phyloP scores from a whole-genome alignment of 2,329 filamentous ascomycete genomes.

The Zalaria obscura region DNA sequence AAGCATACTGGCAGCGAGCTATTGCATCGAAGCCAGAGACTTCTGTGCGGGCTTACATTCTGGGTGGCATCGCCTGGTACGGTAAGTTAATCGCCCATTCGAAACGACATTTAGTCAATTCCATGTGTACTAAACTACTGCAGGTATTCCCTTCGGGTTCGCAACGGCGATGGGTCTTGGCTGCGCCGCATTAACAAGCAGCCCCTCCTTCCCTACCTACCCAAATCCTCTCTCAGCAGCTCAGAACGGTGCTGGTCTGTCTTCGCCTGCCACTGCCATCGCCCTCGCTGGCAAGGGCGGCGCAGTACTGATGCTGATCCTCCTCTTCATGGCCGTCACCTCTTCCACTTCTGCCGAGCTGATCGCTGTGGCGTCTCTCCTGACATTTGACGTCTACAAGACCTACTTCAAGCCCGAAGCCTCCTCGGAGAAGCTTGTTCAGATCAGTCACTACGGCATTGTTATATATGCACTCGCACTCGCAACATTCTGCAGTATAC shows the following conservation, averaged over 20 bases:
- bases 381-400: slow-evolving; percentile 31
- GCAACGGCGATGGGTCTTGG: slow-evolving; percentile 28
- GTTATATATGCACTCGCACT: slow-evolving; percentile 19
- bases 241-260: slow-evolving; percentile 16
- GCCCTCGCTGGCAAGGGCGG: slow-evolving; percentile 16
- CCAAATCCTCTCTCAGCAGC: slow-evolving; percentile 15
- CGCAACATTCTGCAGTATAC: slow-evolving; percentile 22
- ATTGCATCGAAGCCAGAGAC: slow-evolving; percentile 18
- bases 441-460: slow-evolving; percentile 20
- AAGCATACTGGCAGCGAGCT: slow-evolving; percentile 29
- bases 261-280: slow-evolving; percentile 15
- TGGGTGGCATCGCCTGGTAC: slow-evolving; percentile 29
- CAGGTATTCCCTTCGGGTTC: slow-evolving; percentile 27
- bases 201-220: slow-evolving; percentile 29
- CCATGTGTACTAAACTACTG: no score
- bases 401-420: slow-evolving; percentile 24
- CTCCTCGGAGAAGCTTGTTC: slow-evolving; percentile 17
- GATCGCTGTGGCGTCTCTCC: slow-evolving; percentile 24
- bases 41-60: slow-evolving; percentile 14
- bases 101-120: no score
- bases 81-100: slow-evolving; percentile 6
- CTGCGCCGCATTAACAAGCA: slow-evolving; percentile 25
- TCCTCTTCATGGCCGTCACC: slow-evolving; percentile 21
- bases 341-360: slow-evolving; percentile 22
- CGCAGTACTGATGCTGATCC: slow-evolving; percentile 15